phyloP scores from a whole-genome alignment of 2,329 filamentous ascomycete genomes.

The Gaeumannomyces tritici region DNA sequence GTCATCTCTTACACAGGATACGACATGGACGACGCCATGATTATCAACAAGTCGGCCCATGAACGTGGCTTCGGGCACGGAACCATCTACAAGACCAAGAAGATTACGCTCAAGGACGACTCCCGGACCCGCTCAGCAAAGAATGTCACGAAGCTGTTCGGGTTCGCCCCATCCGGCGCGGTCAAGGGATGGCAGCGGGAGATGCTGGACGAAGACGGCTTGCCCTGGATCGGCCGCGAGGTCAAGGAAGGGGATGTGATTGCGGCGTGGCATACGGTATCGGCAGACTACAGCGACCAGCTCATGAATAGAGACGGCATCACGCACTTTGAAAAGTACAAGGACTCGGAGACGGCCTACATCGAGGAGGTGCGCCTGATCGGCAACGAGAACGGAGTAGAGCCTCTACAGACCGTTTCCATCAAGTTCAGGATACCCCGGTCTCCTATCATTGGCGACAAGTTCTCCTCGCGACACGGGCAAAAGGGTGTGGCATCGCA shows the following conservation, averaged over 20 bases:
- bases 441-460: slow-evolving; percentile 90
- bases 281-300: slow-evolving; percentile 66
- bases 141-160: slow-evolving; percentile 74
- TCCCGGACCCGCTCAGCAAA: slow-evolving; percentile 55
- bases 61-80: slow-evolving; percentile 94
- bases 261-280: slow-evolving; percentile 83
- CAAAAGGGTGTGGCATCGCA: slow-evolving; percentile 97
- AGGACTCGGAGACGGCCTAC: slow-evolving; percentile 79
- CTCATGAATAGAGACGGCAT: slow-evolving; percentile 78
- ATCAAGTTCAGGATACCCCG: slow-evolving; percentile 90
- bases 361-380: slow-evolving; percentile 90
- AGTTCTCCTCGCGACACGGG: slow-evolving; percentile 96
- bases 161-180: slow-evolving; percentile 71
- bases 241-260: slow-evolving; percentile 76
- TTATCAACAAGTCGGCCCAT: slow-evolving; percentile 93
- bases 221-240: slow-evolving; percentile 70
- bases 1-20: slow-evolving; percentile 99
- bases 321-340: slow-evolving; percentile 89
- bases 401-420: slow-evolving; percentile 79
- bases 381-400: slow-evolving; percentile 71
- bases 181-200: slow-evolving; percentile 61
- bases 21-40: slow-evolving; percentile 99
- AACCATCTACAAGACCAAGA: slow-evolving; percentile 96
- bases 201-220: slow-evolving; percentile 76
- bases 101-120: slow-evolving; percentile 77